These are phyloP conservation scores for Aspergillus ustus DNA, from an alignment of 2,329 filamentous ascomycete species.

Conservation along the genomic window DNA sequence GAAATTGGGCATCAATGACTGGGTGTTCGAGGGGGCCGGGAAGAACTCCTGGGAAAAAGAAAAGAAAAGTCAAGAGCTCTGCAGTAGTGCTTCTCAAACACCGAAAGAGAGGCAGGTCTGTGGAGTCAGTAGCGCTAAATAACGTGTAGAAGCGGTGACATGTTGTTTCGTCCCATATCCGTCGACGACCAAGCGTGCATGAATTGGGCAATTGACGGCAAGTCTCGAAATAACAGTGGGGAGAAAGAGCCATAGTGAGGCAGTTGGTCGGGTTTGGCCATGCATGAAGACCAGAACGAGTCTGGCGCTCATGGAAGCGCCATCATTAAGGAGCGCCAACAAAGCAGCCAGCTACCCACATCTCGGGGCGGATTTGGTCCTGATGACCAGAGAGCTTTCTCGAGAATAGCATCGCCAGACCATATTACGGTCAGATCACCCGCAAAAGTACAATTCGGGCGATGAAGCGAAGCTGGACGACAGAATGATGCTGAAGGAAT, in stretches of 20 bases:
- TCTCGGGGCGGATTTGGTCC: constrained; percentile 2
- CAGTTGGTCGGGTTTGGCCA: constrained; percentile 26
- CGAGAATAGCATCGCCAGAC: constrained; percentile 2
- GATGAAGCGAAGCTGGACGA: background rate
- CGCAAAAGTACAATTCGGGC: constrained; percentile 13
- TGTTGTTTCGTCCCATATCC: constrained; percentile 27
- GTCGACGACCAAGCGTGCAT: constrained; percentile 27
- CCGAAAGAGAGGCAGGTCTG: constrained; percentile 24
- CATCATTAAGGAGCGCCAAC: constrained; percentile 22
- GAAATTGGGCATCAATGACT: constrained; percentile 33
- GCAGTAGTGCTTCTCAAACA: constrained; percentile 12
- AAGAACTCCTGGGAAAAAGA: constrained; percentile 20
- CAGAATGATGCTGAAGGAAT: background rate
- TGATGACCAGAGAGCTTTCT: background rate
- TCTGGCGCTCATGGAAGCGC: constrained; percentile 24
- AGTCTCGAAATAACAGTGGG: constrained; percentile 24
- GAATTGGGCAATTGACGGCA: constrained; percentile 25
- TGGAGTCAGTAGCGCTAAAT: constrained; percentile 26
- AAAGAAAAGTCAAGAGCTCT: constrained; percentile 17
- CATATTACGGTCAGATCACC: constrained; percentile 9
- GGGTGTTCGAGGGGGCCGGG: constrained; percentile 22
- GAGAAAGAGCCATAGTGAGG: constrained; percentile 27
- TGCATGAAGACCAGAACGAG: constrained; percentile 25
- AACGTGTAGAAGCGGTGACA: constrained; percentile 29
- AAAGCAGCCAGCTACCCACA: constrained; percentile 29